phyloP scores from a whole-genome alignment of 208 protist genomes.

The Crithidia fasciculata region DNA sequence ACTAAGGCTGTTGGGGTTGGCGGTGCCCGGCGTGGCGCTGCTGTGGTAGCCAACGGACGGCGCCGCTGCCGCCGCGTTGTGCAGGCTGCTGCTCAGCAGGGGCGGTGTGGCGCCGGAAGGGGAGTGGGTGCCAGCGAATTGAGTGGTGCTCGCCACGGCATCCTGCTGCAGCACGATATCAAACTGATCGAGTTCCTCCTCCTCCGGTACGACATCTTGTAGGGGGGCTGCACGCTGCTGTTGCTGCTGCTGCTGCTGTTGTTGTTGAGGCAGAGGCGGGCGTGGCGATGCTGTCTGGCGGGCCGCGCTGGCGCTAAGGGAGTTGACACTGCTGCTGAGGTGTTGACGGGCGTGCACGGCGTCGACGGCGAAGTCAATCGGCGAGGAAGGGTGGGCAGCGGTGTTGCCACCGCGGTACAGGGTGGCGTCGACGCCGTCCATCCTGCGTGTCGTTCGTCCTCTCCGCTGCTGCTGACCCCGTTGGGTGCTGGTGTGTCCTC shows the following conservation, averaged over 20 bases:
- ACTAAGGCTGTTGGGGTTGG: constrained; percentile 18
- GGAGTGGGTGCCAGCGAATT: constrained; percentile 26
- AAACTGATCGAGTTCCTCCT: constrained; percentile 67
- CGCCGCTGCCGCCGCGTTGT: constrained; percentile 6
- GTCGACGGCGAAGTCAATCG: constrained; percentile 33
- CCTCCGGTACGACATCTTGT: constrained; percentile 21
- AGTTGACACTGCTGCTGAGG: constrained; percentile 6
- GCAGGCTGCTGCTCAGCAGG: constrained; percentile 22
- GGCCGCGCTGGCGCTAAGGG: constrained; percentile 18
- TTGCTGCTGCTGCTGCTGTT: not conserved
- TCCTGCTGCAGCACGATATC: constrained; percentile 72
- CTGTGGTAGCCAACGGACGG: not conserved
- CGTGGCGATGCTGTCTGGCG: constrained; percentile 24
- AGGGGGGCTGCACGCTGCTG: not conserved
- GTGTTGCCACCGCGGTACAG: constrained; percentile 19
- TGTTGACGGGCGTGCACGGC: constrained; percentile 15
- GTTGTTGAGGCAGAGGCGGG: not conserved
- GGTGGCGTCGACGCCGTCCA: constrained; percentile 26
- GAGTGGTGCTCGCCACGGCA: constrained; percentile 29
- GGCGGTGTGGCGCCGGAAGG: constrained; percentile 34
- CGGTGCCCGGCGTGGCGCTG: constrained; percentile 1
- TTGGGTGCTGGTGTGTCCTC: not conserved
- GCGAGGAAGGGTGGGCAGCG: constrained; percentile 29
- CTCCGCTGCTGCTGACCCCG: not conserved
- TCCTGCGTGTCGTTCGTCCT: not conserved